Percentiles rank a stretch among this genome's conserved stretches.
Conservation (phyloP, 2,329 filamentous ascomycete genomes). For the Phialophora macrospora region DNA sequence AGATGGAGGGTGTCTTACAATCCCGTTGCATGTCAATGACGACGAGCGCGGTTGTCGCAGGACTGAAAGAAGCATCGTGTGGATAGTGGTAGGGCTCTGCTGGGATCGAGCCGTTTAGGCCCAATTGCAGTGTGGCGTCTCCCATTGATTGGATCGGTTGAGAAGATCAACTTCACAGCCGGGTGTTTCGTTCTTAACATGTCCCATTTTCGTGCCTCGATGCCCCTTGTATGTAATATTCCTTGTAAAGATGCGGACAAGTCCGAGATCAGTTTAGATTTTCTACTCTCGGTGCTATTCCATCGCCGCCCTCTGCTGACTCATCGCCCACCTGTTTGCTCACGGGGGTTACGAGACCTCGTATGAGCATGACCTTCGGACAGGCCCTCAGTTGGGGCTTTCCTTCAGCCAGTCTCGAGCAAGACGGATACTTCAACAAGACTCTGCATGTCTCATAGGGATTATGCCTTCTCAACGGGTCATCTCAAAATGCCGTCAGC, state of each 20-base stretch:
- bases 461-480: no score
- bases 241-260: background rate
- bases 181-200: background rate
- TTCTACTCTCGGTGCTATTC: no score
- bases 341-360: background rate
- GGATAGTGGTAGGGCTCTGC: slow-evolving; percentile 44
- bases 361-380: background rate
- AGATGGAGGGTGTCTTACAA: slow-evolving; percentile 41
- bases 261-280: background rate
- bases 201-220: background rate
- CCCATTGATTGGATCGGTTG: slow-evolving; percentile 5
- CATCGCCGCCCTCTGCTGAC: background rate
- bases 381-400: background rate
- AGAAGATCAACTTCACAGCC: background rate
- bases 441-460: no score
- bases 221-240: background rate
- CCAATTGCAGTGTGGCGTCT: background rate
- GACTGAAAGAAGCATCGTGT: slow-evolving; percentile 51
- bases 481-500: no score
- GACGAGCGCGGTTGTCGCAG: slow-evolving; percentile 53
- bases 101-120: slow-evolving; percentile 3
- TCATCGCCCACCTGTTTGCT: background rate
- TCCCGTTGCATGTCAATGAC: slow-evolving; percentile 57
- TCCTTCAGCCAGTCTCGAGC: background rate
- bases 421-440: no score